Conservation (phyloP, 306 rosid genomes). For the Senna siamea region DNA sequence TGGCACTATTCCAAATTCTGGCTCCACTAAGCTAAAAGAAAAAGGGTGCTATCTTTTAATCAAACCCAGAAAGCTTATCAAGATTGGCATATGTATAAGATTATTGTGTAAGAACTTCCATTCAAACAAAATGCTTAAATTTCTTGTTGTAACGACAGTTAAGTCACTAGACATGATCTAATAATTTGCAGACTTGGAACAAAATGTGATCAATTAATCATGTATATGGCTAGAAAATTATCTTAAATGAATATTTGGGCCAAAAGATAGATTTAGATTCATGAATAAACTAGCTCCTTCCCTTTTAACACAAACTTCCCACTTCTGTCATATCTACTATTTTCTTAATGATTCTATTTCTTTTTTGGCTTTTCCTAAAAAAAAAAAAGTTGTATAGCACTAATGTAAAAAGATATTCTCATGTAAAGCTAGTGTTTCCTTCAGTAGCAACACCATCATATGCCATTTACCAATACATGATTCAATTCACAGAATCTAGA, state of each 20-base stretch:
- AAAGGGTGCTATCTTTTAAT: not conserved
- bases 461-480: conserved; percentile 40
- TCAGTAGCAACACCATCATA: conserved; percentile 49
- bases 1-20: conserved; percentile 30
- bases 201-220: not conserved
- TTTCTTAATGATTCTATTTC: conserved; percentile 24
- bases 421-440: conserved; percentile 47
- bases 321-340: conserved; percentile 14
- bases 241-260: not conserved
- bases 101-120: not conserved
- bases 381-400: conserved; percentile 32
- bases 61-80: not conserved
- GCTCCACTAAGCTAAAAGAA: conserved; percentile 21
- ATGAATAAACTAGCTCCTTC: not conserved
- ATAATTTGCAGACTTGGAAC: not conserved
- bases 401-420: conserved; percentile 35
- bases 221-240: conserved; percentile 7
- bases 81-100: not conserved
- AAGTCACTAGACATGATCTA: no score
- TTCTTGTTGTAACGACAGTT: no score
- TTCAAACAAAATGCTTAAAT: not conserved
- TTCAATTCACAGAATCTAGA: conserved; percentile 51
- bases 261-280: not conserved
- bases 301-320: not conserved
- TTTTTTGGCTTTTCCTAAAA: not conserved